Base-by-base conservation (phyloP, 371 early-diverging fungal genomes). In the Mucor indicus region DNA sequence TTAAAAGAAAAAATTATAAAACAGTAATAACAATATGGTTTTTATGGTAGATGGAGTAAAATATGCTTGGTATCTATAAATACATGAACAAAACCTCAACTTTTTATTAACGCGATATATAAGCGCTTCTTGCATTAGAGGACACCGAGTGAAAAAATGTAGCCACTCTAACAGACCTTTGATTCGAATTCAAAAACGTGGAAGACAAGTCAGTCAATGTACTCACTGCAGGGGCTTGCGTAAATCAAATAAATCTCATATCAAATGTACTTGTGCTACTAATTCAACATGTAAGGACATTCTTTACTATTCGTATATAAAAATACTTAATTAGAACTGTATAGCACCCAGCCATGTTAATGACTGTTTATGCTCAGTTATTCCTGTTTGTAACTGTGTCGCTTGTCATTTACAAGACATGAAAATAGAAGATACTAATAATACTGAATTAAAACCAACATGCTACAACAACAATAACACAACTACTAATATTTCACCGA, bases 181-280 rank as follows among this genome's bases (percentile, higher is more conserved):
- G 17, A 32, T 62, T 16, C 52, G 49, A 4, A 29, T 69, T 7
- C 48, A 41, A 27, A 64, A 64, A 22, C 40, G 62, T 52, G 69
- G 69, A 16, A 55, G 69, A 41, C 64, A 62, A 29, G 40, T 64
- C 10, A 58, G 55, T 9, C 69, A 69, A 41, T 69, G 69, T 40
- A 53, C 45, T 12, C 69, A 69, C 37, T 69, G 69, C 35, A 56
- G 69, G 38, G 55, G 51, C 37, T 44, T 59, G 24, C 49, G 69
- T 24, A 45, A 40, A 16, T 59, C 64, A 38, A 48, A 61, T 29
- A 38, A 48, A 24, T 40, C 60, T 2, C 69, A 69, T 49, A 57
- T 69, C 8, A 69, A 69, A 38, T 69, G 69, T 38, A 69, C 62
- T 22, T 69, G 69, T 49, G 69, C 69, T 4, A 51, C 16, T 4